A percentile compares a stretch with the other conserved stretches of the same genome.
Conservation (phyloP, 2,329 filamentous ascomycete species). For the Tolypocladium sp. region DNA sequence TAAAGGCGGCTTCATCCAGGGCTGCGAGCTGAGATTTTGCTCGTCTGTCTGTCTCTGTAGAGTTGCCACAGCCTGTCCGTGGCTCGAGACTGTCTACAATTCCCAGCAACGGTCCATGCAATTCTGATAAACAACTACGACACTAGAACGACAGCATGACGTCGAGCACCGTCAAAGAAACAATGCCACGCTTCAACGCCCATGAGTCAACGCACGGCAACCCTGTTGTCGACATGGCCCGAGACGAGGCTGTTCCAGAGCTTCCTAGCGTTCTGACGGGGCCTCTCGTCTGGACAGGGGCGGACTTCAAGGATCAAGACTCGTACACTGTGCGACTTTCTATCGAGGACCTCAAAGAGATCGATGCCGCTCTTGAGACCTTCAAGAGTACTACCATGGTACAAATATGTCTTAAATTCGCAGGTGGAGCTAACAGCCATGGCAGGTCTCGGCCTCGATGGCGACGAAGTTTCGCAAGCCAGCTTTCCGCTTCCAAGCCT, state of each 20-base stretch:
- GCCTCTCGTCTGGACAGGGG: constrained; percentile 9
- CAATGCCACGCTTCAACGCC: neutral
- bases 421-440: neutral
- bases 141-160: neutral
- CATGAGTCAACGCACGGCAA: neutral
- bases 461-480: constrained; percentile 23
- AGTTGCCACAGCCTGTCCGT: neutral
- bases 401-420: neutral
- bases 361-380: constrained; percentile 12
- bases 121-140: neutral
- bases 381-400: constrained; percentile 12
- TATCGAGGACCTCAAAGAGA: constrained; percentile 10
- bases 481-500: constrained; percentile 33
- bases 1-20: neutral
- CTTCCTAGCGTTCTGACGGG: constrained; percentile 1
- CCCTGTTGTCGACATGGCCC: neutral
- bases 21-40: neutral
- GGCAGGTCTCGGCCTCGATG: constrained; percentile 22
- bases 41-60: neutral
- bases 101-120: neutral
- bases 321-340: constrained; percentile 10
- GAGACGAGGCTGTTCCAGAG: neutral
- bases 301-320: constrained; percentile 4
- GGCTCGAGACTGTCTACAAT: neutral
- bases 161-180: neutral